A percentile compares a stretch with the other conserved stretches of the same genome.
Conservation (phyloP, 2,329 filamentous ascomycete species). For the Trichophyton schoenleinii region DNA sequence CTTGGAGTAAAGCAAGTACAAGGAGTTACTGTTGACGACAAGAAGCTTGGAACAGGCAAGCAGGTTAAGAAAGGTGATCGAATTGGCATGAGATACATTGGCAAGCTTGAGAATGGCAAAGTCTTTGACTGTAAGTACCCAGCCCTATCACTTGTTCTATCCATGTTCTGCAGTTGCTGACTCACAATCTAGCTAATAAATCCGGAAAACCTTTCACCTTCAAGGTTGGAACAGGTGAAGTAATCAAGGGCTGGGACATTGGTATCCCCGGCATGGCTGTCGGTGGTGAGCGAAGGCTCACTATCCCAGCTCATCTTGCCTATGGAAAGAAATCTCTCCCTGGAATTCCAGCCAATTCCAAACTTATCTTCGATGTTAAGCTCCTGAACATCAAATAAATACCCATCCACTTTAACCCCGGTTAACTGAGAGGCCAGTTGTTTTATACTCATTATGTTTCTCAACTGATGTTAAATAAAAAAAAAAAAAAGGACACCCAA, state of each 20-base stretch:
- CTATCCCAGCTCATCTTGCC: slow-evolving; percentile 72
- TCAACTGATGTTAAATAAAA: too few relatives aligned
- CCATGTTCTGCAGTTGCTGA: slow-evolving; percentile 5
- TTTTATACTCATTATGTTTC: too few relatives aligned
- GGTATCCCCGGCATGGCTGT: slow-evolving; percentile 85
- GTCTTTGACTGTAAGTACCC: slow-evolving; percentile 71
- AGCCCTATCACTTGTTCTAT: background rate
- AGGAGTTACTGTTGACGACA: slow-evolving; percentile 89
- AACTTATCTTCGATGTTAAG: slow-evolving; percentile 84
- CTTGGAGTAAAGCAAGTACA: slow-evolving; percentile 66
- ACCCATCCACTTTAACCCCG: background rate
- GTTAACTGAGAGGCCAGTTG: background rate
- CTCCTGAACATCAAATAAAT: slow-evolving; percentile 68
- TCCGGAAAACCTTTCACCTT: slow-evolving; percentile 96
- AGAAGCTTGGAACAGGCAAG: slow-evolving; percentile 76
- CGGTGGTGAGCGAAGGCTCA: slow-evolving; percentile 85
- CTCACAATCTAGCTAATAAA: slow-evolving; percentile 63
- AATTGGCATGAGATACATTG: slow-evolving; percentile 93
- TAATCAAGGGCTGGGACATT: slow-evolving; percentile 98
- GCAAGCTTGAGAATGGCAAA: slow-evolving; percentile 89
- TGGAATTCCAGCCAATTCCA: slow-evolving; percentile 84
- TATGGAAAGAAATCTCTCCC: slow-evolving; percentile 77
- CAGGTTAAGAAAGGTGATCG: slow-evolving; percentile 81
- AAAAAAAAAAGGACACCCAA: background rate
- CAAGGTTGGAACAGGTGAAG: slow-evolving; percentile 86